Base-by-base conservation (phyloP, 2,329 filamentous ascomycete species). In the Trichoderma aggressivum region DNA sequence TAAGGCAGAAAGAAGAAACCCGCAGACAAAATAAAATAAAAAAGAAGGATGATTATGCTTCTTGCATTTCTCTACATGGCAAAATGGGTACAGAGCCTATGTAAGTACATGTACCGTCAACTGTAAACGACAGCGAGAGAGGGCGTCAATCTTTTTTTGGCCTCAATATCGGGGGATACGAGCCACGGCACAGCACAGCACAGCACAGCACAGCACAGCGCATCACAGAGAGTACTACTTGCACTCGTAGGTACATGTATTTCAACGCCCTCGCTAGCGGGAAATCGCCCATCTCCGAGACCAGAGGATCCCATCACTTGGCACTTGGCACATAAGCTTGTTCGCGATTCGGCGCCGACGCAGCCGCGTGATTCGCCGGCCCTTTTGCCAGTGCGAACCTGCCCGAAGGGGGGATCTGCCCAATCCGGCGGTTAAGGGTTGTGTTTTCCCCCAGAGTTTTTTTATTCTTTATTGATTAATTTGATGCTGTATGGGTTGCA, bases 331-430 rank as follows among this genome's bases (percentile, higher is more conserved):
- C 36, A 59, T 59, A 18, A 36, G 36, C 55, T 36, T 60, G 39
- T 50, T 28, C 36, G 14, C 53, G 26, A 60, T 59, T 58, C 64
- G 56, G 65, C 65, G 34, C 39, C 36, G 55, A 47, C 64, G 53
- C 53, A 56, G 21, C 64, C 56, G 65, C 65, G 32, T 60, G 28
- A 68, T 61, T 68, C 65, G 56, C 65, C 65, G 65, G 65, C 6
- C 56, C 65, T 53, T 69, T 69, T 60, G 56, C 55, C 11, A 53
- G 30, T 32, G 18, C 30, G 62, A 59, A 50, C 62, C 62, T 65
- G 62, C 47, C 43, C 61, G 8, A 65, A 63, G 43, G 39, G 60
- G 47, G 47, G 47, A 53, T 53, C 11, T 24, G 11, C n/a, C 47
- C 21, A 50, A 53, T 53, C n/a, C 21, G 21, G 47, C 47, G 43